A percentile compares a stretch with the other conserved stretches of the same genome.
Evolutionary conservation across 2,329 filamentous ascomycete species (phyloP).

Genomic region (Teratosphaeriaceae sp.): DNA sequence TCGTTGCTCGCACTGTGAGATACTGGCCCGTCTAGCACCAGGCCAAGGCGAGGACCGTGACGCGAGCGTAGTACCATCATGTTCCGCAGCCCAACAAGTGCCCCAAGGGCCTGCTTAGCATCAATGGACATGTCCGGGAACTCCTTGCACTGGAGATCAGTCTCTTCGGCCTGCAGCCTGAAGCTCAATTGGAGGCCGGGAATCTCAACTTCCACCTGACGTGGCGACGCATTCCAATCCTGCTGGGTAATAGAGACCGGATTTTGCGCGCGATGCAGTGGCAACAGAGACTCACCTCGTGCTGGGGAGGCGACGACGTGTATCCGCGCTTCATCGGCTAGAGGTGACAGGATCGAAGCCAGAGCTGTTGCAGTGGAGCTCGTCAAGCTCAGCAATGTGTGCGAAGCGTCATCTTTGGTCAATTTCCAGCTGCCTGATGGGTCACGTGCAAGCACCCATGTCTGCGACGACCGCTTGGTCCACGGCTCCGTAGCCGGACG

Average conservation of each 20-base stretch:
- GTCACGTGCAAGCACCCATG: background rate
- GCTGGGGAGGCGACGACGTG: slow-evolving; percentile 11
- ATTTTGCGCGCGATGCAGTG: background rate
- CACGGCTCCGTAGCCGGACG: slow-evolving; percentile 28
- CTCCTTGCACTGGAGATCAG: slow-evolving; percentile 16
- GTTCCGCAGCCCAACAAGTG: slow-evolving; percentile 52
- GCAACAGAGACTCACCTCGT: too few species aligned
- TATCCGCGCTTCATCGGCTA: slow-evolving; percentile 10
- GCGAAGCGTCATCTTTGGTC: background rate
- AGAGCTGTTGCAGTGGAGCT: slow-evolving; percentile 38
- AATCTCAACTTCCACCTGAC: slow-evolving; percentile 15
- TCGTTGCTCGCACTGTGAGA: slow-evolving; percentile 24
- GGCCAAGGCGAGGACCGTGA: slow-evolving; percentile 43
- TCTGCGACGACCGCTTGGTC: too few species aligned
- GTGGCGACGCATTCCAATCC: background rate
- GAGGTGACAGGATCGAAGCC: slow-evolving; percentile 42
- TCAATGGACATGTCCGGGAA: slow-evolving; percentile 31
- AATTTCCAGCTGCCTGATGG: background rate
- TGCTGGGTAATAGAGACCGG: background rate
- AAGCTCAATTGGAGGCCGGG: slow-evolving; percentile 19
- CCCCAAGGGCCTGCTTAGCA: slow-evolving; percentile 52
- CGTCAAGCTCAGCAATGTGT: slow-evolving; percentile 8
- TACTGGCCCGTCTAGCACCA: slow-evolving; percentile 38
- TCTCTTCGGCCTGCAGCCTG: slow-evolving; percentile 3
- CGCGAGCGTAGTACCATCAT: slow-evolving; percentile 46